phyloP scores from a whole-genome alignment of 495 filamentous ascomycete genomes.

The Oleoguttula mirabilis region DNA sequence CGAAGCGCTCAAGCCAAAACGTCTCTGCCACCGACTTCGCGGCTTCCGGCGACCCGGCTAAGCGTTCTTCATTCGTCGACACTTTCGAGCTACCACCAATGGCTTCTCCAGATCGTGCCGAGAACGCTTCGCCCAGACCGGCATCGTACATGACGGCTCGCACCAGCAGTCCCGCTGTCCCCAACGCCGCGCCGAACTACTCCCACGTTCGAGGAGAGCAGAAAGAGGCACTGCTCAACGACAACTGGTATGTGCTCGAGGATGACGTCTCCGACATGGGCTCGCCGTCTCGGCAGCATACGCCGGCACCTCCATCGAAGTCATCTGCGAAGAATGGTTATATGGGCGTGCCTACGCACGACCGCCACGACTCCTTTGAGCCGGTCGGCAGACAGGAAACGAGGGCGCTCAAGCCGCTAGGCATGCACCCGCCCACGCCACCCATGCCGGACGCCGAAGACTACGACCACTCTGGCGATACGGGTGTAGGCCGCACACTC shows the following conservation, averaged over 20 bases:
- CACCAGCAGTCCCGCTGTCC: conserved; percentile 4
- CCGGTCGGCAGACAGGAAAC: too few species aligned
- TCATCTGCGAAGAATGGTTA: too few species aligned
- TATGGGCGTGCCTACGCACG: conserved; percentile 4
- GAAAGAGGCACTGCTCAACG: conserved; percentile 16
- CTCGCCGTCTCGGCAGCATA: neutral
- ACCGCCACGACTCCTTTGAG: conserved; percentile 13
- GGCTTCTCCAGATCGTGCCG: neutral
- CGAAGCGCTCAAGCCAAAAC: neutral
- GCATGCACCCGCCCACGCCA: conserved; percentile 23
- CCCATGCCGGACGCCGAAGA: neutral
- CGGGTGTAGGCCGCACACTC: conserved; percentile 9
- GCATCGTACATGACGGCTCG: neutral
- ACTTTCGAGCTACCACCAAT: neutral
- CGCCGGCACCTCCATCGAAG: conserved; percentile 1
- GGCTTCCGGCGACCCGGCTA: neutral
- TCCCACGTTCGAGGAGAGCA: conserved; percentile 4
- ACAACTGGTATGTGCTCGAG: conserved; percentile 23
- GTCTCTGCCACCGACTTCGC: neutral
- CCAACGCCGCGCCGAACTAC: conserved; percentile 7
- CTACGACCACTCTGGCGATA: conserved; percentile 2
- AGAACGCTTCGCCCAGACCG: neutral
- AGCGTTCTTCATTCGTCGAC: neutral
- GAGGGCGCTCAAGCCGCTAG: too few species aligned
- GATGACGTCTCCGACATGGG: conserved; percentile 8